Evolutionary conservation across 768 basidiomycete genomes (phyloP), one percentile per base, ranked within the genome.

Genomic region (Imleria badia): DNA sequence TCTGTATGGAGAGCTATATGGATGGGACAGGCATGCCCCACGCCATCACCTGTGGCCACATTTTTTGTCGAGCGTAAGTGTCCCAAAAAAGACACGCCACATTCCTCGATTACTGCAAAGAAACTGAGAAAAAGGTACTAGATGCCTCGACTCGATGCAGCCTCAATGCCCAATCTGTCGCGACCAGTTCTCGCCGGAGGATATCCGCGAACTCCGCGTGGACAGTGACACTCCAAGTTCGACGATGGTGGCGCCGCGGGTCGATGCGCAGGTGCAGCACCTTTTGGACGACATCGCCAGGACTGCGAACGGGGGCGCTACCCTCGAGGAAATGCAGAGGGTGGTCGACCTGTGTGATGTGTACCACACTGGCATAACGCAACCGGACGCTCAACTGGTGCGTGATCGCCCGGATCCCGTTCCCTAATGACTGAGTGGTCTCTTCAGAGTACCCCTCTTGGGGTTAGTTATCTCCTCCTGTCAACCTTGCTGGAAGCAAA

Each of bases 61-160:
- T 51, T 30, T 61, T 61, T 54, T 61, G 60, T 45, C 41, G 38
- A 17, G 6, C 30, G 60, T 61, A 20, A 51, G 60, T 50, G 11
- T 48, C 34, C 13, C 15, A 1, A 14, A 29, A 29, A 12, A 46
- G 6, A 30, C 43, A 31, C 12, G n/a, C n/a, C n/a, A n/a, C n/a
- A n/a, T n/a, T n/a, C n/a, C 23, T 17, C 38, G 34, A n/a, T 4
- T 7, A 40, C 26, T 7, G n/a, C 10, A 12, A 1, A 7, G 7
- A 17, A 19, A 13, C 38, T 50, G 12, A 45, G 29, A 34, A n/a
- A n/a, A 36, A 36, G 8, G 15, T 26, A 2, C 29, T 31, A 61
- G 60, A 19, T 61, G 60, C 45, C 55, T 61, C 31, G 19, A 35
- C 11, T 20, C 5, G 5, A 48, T 61, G 42, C 42, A 45, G 22